Evolutionary conservation across 2,329 filamentous ascomycete species (phyloP), one percentile per base, ranked within the genome.

Genomic region (Colletotrichum zoysiae): DNA sequence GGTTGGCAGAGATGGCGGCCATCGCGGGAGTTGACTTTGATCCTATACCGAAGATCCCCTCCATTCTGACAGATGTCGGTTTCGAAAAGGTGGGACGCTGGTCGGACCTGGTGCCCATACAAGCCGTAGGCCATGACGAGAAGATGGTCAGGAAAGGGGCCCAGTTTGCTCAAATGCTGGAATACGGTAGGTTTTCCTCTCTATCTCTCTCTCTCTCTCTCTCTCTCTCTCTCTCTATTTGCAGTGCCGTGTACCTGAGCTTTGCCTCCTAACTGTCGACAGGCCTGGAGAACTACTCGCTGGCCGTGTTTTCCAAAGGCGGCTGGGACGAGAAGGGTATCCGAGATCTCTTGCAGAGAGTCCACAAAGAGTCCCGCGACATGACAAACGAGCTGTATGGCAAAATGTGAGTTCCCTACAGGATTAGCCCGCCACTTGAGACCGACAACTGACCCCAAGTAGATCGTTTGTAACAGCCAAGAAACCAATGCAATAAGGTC

Each of bases 81-180:
- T 84, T 83, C 65, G 83, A 84, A 58, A 77, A 76, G 42, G 79
- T 84, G 26, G 77, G 80, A 0, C 82, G 85, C 73, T 77, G 81
- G 16, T 81, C 78, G 26, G 82, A 85, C 73, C 82, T 83, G 74
- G 71, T 85, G 35, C 84, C 84, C 0, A 74, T 85, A 26, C 79
- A 81, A 14, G 76, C 77, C 46, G 84, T 83, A 80, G 81, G 82
- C 0, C 77, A 78, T 33, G 84, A 85, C 61, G 79, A 82, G 9
- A 78, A 83, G 65, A 78, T 80, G 72, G 76, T 77, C 38, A 77
- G 76, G 46, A 83, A 83, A 50, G 83, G 83, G 51, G 77, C 75
- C 20, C 70, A 84, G 23, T 74, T 83, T 46, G 78, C 78, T 5
- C 74, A 79, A 59, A 81, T 85, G 76, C 76, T 82, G 1, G 76